Evolutionary conservation across 1,284 basidiomycete genomes (phyloP).

Genomic region (Irpex rosettiformis): DNA sequence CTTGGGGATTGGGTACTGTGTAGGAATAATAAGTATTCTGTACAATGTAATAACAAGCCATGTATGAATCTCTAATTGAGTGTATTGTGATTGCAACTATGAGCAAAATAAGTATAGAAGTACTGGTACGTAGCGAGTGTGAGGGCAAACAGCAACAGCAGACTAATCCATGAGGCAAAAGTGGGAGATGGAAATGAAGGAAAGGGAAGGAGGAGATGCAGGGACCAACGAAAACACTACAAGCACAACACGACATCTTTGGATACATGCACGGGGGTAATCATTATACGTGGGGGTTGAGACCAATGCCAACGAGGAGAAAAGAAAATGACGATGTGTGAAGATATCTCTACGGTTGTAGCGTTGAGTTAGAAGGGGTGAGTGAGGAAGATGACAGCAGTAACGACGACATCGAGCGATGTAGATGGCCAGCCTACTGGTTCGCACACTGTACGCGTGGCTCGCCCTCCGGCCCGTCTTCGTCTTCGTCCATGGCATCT

Average conservation of each 20-base stretch:
- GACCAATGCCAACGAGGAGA: neutral
- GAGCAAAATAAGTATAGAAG: slow-evolving; percentile 21
- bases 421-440: slow-evolving; percentile 45
- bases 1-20: neutral
- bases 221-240: slow-evolving; percentile 13
- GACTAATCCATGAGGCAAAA: slow-evolving; percentile 16
- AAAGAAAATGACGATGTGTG: neutral
- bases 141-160: slow-evolving; percentile 13
- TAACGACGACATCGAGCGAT: neutral
- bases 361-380: neutral
- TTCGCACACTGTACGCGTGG: slow-evolving; percentile 84
- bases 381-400: neutral
- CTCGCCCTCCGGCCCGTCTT: slow-evolving; percentile 83
- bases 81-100: slow-evolving; percentile 24
- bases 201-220: neutral
- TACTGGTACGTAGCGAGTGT: slow-evolving; percentile 18
- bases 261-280: neutral
- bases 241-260: slow-evolving; percentile 13
- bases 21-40: slow-evolving; percentile 3
- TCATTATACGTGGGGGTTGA: slow-evolving; percentile 2
- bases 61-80: slow-evolving; percentile 10
- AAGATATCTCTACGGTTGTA: neutral
- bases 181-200: too few relatives aligned
- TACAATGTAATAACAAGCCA: slow-evolving; percentile 5
- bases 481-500: slow-evolving; percentile 88